Evolutionary conservation across 2,329 filamentous ascomycete genomes (phyloP).

Genomic region (Cytospora piceae): DNA sequence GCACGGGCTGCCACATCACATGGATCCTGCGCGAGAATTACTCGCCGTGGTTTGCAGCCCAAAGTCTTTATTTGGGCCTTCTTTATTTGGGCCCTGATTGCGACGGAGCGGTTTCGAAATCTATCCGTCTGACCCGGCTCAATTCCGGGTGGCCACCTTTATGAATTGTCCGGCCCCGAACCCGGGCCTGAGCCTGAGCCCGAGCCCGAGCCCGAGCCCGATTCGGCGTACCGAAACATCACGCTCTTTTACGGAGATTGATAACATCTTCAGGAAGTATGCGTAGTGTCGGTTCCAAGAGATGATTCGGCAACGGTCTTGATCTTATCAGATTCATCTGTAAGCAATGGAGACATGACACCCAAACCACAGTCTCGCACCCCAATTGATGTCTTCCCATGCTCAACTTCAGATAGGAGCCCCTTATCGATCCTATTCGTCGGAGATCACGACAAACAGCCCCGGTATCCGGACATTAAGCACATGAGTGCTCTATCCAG

Average conservation of each 20-base stretch:
- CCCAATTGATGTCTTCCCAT: too few relatives aligned
- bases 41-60: constrained; percentile 11
- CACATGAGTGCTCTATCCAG: too few relatives aligned
- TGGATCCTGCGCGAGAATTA: constrained; percentile 12
- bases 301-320: background rate
- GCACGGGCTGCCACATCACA: constrained; percentile 4
- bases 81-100: background rate
- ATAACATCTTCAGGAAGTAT: background rate
- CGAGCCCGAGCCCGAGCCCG: constrained; percentile 18
- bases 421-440: too few relatives aligned
- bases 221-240: background rate
- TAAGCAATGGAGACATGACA: too few relatives aligned
- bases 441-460: too few relatives aligned
- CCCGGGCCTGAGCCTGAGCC: too few relatives aligned
- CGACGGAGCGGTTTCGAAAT: constrained; percentile 7
- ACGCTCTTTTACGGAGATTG: background rate
- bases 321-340: background rate
- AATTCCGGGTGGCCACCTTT: background rate
- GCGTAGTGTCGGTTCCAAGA: background rate
- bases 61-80: background rate
- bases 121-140: constrained; percentile 21
- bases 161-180: constrained; percentile 5
- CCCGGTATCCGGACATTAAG: too few relatives aligned
- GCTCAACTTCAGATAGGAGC: too few relatives aligned
- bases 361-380: too few relatives aligned